Conservation (phyloP, 2,329 filamentous ascomycete genomes). For the Xenoacremonium recifei region DNA sequence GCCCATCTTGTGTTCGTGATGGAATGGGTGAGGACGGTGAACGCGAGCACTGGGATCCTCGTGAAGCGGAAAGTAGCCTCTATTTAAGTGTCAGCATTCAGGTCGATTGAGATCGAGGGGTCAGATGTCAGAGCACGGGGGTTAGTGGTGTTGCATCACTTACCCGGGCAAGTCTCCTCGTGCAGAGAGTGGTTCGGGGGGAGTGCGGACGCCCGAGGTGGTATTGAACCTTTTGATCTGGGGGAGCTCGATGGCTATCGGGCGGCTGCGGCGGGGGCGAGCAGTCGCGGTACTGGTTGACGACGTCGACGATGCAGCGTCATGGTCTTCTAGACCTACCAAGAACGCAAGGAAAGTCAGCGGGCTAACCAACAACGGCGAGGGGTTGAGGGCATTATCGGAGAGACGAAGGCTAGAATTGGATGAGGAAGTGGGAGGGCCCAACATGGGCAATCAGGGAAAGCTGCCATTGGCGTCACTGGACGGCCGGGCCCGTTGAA, state of each 20-base stretch:
- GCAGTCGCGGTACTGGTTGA: slow-evolving; percentile 19
- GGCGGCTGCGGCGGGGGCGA: slow-evolving; percentile 35
- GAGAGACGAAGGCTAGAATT: slow-evolving; percentile 15
- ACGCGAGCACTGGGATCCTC: slow-evolving; percentile 50
- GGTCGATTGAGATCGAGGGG: too few species aligned
- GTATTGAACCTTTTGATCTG: slow-evolving; percentile 38
- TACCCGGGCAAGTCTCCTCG: slow-evolving; percentile 60
- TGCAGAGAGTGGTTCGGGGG: slow-evolving; percentile 52
- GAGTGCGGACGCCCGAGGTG: slow-evolving; percentile 35
- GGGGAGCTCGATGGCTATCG: slow-evolving; percentile 55
- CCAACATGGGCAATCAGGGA: too few species aligned
- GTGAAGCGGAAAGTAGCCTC: slow-evolving; percentile 61
- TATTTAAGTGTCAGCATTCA: slow-evolving; percentile 22
- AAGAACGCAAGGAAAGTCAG: background rate
- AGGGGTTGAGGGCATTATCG: slow-evolving; percentile 11
- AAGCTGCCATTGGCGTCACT: slow-evolving; percentile 18
- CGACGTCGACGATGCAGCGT: slow-evolving; percentile 2
- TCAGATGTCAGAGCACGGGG: background rate
- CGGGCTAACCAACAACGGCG: slow-evolving; percentile 9
- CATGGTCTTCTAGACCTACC: slow-evolving; percentile 16
- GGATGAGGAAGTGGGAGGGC: slow-evolving; percentile 8
- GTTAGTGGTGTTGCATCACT: slow-evolving; percentile 15
- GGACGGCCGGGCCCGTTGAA: slow-evolving; percentile 19
- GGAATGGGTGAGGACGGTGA: slow-evolving; percentile 52
- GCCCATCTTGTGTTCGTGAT: slow-evolving; percentile 39